Evolutionary conservation across 164 flowering plant genomes (phyloP), one percentile per base, ranked within the genome.

Genomic region (Protea cynaroides): DNA sequence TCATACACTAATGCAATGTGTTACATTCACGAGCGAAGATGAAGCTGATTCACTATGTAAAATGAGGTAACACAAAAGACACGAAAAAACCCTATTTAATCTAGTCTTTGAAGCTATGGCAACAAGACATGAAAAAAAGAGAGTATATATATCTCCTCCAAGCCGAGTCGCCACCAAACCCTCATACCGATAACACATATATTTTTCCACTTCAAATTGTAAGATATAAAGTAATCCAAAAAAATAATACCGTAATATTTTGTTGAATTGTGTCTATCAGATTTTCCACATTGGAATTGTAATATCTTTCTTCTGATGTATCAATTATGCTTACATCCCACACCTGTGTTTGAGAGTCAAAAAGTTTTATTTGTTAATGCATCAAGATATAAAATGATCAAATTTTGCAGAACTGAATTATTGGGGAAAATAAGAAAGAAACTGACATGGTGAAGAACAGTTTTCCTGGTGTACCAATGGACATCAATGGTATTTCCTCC

Each of bases 401-500:
- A 11, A 21, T 2, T 29, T 29, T 29, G 34, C 34, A 29, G 34
- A 29, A 29, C 6, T 15, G n/a, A 40, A 40, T 10, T 40, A 6
- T 40, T n/a, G 24, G 55, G 24, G 17, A 52, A 52, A 21, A 21
- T 19, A 19, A 19, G 55, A 19, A 52, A 52, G 11, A 58, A 19
- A 66, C 86, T 82, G 59, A 90, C 96, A 81, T 92, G 98, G 73
- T 90, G 96, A 55, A 92, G 89, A 69, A 78, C 84, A 71, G 82
- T 13, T 71, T 88, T 92, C 64, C 87, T 85, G 34, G 62, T 85
- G 76, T 80, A 90, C 97, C 97, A 88, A 51, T 84, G 90, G 59
- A 92, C 84, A 61, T 88, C 84, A 51, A 92, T 90, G 14, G 90
- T 84, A 58, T 92, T 90, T 14, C 77, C 96, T 71, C 98, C 98